Evolutionary conservation across 1,284 basidiomycete genomes (phyloP).

Genomic region (Trichosporon faecale): DNA sequence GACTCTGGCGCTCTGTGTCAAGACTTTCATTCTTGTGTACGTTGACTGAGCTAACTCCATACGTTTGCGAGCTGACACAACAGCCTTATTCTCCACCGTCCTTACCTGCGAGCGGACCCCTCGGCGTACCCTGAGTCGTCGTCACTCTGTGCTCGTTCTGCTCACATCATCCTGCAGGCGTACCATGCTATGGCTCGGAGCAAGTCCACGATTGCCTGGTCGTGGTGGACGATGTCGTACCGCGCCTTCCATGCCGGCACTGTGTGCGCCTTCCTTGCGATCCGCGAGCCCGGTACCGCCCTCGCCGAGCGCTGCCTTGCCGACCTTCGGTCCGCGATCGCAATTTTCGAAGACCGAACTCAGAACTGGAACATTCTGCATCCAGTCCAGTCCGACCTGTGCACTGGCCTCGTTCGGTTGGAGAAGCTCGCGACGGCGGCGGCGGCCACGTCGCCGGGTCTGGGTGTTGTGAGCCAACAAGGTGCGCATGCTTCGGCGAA

Average conservation of each 20-base stretch:
- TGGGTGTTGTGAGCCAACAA: constrained; percentile 10
- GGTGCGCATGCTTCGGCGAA: constrained; percentile 3
- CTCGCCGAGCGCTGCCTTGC: constrained; percentile 43
- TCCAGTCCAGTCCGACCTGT: constrained; percentile 49
- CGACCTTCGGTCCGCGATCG: constrained; percentile 44
- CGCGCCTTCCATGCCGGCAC: constrained; percentile 51
- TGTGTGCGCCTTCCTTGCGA: constrained; percentile 50
- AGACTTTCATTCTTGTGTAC: constrained; percentile 50
- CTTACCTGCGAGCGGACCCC: constrained; percentile 51
- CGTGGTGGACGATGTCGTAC: constrained; percentile 50
- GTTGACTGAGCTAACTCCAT: constrained; percentile 13
- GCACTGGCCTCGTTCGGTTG: constrained; percentile 46
- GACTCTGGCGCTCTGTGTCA: constrained; percentile 45
- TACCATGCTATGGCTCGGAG: constrained; percentile 42
- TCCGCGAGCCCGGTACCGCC: constrained; percentile 45
- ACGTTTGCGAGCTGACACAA: not conserved
- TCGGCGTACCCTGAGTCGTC: constrained; percentile 49
- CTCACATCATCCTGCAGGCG: constrained; percentile 44
- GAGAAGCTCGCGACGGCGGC: constrained; percentile 42
- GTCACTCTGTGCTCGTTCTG: constrained; percentile 42
- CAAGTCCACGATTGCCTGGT: constrained; percentile 46
- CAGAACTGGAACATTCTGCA: constrained; percentile 45
- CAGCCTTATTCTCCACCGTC: constrained; percentile 49
- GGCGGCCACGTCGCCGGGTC: constrained; percentile 13
- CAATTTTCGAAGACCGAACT: constrained; percentile 44